Evolutionary conservation across 176 grass and related monocot genomes (phyloP), one percentile per base, ranked within the genome.

Genomic region (Oryza punctata): DNA sequence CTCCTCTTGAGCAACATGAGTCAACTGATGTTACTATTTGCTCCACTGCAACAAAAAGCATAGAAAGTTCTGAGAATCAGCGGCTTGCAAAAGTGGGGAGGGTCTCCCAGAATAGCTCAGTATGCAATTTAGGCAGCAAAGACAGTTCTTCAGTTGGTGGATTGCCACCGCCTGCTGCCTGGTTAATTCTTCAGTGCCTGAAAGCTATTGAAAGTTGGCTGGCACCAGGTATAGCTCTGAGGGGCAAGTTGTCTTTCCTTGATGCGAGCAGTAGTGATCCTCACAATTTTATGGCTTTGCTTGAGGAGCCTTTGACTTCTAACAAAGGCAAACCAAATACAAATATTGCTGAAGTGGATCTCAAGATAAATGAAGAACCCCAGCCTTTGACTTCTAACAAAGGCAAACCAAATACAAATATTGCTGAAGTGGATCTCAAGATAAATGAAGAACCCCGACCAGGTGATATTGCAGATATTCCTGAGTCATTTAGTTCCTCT

Each of bases 81-180:
- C 87, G 89, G 72, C 86, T 92, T 89, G 89, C 97, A 74, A 99
- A 99, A 92, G 89, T 99, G 25, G 97, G 91, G 69, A 96, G 93
- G 86, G 84, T 94, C 73, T 92, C 92, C 74, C 80, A 86, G 45
- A 86, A 91, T 75, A 93, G 76, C 75, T 80, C 67, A 32, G 79
- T 70, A 44, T 80, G 69, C 74, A 83, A 57, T 80, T 73, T 65
- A 82, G 87, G 84, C 49, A 84, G 65, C 25, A 77, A 78, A 67
- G 82, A 49, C 25, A 88, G 33, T 65, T 70, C 61, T 80, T 71
- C 43, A 27, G 82, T 64, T 41, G 75, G 40, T 78, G 86, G 35
- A 50, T 66, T 79, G 66, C 72, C 89, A 65, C 81, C 85, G 40
- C 85, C 93, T 87, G 83, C 88, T 77, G 61, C 73, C 60, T 93